A percentile compares a stretch with the other conserved stretches of the same genome.
These are phyloP conservation scores for Fraxinus nigra DNA, from an alignment of 305 asterid genomes.

Conservation along the genomic window DNA sequence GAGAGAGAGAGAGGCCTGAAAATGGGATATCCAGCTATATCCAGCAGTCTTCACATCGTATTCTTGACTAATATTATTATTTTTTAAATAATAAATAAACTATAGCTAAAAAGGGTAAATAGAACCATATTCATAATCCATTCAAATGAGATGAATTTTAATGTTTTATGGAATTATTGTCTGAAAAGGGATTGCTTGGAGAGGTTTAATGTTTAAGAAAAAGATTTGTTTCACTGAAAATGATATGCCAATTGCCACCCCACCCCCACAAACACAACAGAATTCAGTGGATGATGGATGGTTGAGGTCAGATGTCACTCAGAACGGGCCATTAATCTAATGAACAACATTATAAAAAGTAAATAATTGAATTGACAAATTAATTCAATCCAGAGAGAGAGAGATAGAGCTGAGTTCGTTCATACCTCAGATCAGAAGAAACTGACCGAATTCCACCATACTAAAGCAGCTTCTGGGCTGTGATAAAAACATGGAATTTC, in stretches of 20 bases:
- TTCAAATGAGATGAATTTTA: background rate
- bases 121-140: background rate
- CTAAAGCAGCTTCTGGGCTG: background rate
- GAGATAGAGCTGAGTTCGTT: background rate
- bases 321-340: background rate
- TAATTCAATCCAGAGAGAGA: background rate
- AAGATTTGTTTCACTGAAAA: background rate
- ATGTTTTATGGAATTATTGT: background rate
- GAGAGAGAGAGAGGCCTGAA: background rate
- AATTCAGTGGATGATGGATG: background rate
- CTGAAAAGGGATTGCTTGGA: background rate
- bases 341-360: background rate
- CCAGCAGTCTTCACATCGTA: slow-evolving; percentile 13
- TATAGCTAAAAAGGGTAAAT: background rate
- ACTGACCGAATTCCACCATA: background rate
- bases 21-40: slow-evolving; percentile 8
- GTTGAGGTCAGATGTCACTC: background rate
- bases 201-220: background rate
- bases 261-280: background rate
- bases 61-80: background rate
- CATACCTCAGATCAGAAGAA: slow-evolving; percentile 20
- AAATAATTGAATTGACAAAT: background rate
- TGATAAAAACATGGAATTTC: background rate
- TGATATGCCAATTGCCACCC: background rate
- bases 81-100: background rate